Evolutionary conservation across 2,329 filamentous ascomycete species (phyloP), one percentile per base, ranked within the genome.

Genomic region (Massarina eburnea): DNA sequence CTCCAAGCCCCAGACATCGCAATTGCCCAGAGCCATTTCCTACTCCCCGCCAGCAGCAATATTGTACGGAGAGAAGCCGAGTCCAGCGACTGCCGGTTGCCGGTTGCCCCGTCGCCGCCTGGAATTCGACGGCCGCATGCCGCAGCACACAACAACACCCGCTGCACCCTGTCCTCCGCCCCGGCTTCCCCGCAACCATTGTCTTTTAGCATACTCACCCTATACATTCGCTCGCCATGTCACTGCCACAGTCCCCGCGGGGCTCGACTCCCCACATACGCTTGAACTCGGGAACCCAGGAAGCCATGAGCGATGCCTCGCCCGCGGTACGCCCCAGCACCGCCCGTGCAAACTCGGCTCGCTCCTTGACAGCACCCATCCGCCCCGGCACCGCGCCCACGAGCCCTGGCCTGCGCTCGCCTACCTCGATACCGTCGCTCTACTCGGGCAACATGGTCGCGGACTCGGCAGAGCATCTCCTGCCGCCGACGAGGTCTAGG

Each of bases 231-330:
- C 57, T 62, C 48, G 42, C 26, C 52, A 59, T 62, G 55, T 59
- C 58, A 52, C 51, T 59, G 49, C 54, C 58, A 34, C 44, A 45
- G 46, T 67, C 68, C 36, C 64, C 66, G 18, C 57, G 66, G 47
- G 57, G 61, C 34, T 58, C 57, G 40, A 72, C 78, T 51, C 82
- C 82, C 54, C 83, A 85, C 54, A 81, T 86, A 48, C 80, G 81
- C 46, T 75, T 86, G 52, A 85, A 86, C 61, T 84, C 81, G 20
- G 81, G 78, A 36, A 76, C 73, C 22, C 61, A 80, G 53, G 76
- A 85, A 59, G 68, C 77, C 24, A 71, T 75, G 65, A 48, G 70
- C 58, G 60, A 59, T 43, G 45, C 58, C 39, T 46, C 55, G 39
- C 52, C 59, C 33, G 48, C 57, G 22, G 48, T 54, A 30, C 67